phyloP scores from a whole-genome alignment of 1,284 basidiomycete genomes.

The Vanrija pseudolonga region DNA sequence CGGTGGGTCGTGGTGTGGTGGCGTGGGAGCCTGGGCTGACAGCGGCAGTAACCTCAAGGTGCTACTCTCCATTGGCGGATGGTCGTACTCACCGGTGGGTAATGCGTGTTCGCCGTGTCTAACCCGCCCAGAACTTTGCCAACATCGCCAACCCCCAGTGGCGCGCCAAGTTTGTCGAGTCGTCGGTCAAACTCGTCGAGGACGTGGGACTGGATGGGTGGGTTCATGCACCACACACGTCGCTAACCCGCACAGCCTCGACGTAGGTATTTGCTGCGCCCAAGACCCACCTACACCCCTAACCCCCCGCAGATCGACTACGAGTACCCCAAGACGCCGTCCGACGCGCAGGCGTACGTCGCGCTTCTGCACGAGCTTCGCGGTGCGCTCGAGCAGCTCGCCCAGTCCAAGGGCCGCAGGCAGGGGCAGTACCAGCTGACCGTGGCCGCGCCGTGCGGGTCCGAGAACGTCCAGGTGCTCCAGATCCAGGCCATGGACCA shows the following conservation, averaged over 20 bases:
- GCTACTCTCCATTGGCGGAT: conserved; percentile 74
- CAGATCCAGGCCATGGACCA: conserved; percentile 68
- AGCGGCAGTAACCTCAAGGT: conserved; percentile 65
- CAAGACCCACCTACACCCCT: not conserved
- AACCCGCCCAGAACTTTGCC: conserved; percentile 39
- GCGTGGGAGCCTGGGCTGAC: not conserved
- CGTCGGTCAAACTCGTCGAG: conserved; percentile 69
- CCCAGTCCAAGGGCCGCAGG: conserved; percentile 31
- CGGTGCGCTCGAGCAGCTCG: conserved; percentile 48
- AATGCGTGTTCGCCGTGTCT: conserved; percentile 46
- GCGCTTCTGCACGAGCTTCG: conserved; percentile 51
- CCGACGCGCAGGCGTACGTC: conserved; percentile 53
- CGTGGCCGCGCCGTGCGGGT: conserved; percentile 79
- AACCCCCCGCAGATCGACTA: conserved; percentile 42
- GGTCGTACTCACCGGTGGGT: conserved; percentile 71
- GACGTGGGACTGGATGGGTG: conserved; percentile 86
- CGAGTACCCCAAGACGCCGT: conserved; percentile 54
- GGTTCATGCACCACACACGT: conserved; percentile 32
- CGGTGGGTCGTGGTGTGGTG: conserved; percentile 50
- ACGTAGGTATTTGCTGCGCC: conserved; percentile 57
- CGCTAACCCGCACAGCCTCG: conserved; percentile 48
- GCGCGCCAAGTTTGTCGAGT: conserved; percentile 66
- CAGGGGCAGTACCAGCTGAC: conserved; percentile 50
- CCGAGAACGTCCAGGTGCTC: conserved; percentile 63
- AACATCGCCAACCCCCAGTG: conserved; percentile 57